A percentile compares a stretch with the other conserved stretches of the same genome.
These are phyloP conservation scores for Ploettnerulaceae sp. DNA, from an alignment of 2,329 filamentous ascomycete genomes.

Conservation along the genomic window DNA sequence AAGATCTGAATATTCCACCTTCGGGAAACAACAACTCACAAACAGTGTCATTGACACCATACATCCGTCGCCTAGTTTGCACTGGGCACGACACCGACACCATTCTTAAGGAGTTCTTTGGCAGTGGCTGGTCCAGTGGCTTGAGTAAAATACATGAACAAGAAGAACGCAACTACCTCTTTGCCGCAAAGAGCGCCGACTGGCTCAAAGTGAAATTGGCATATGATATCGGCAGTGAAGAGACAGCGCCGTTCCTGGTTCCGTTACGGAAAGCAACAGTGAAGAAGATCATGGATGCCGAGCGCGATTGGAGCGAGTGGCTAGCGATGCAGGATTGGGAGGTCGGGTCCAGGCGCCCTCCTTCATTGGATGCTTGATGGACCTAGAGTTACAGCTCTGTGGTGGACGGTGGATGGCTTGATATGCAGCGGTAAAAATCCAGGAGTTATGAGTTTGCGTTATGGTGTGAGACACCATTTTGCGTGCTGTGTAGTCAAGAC, in stretches of 20 bases:
- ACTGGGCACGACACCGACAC: neutral
- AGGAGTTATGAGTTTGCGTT: no score
- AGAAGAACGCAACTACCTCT: neutral
- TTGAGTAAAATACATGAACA: neutral
- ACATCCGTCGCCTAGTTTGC: neutral
- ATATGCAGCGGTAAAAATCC: no score
- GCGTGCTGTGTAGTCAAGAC: no score
- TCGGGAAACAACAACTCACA: neutral
- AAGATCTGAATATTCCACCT: neutral
- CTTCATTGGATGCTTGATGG: neutral
- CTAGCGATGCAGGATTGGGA: neutral
- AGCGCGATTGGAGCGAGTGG: neutral
- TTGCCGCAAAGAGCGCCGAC: neutral
- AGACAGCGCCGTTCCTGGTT: neutral
- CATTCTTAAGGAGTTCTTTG: neutral
- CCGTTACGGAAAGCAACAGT: neutral
- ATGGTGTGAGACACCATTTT: no score
- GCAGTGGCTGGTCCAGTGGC: neutral
- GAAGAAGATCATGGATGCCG: neutral
- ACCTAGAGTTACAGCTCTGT: neutral
- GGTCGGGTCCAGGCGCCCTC: neutral
- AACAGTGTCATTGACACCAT: neutral
- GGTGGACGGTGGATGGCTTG: no score
- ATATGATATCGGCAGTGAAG: neutral
- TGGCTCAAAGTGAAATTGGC: neutral